phyloP scores from a whole-genome alignment of 352 stramenopile genomes.

The Phytophthora chlamydospora region DNA sequence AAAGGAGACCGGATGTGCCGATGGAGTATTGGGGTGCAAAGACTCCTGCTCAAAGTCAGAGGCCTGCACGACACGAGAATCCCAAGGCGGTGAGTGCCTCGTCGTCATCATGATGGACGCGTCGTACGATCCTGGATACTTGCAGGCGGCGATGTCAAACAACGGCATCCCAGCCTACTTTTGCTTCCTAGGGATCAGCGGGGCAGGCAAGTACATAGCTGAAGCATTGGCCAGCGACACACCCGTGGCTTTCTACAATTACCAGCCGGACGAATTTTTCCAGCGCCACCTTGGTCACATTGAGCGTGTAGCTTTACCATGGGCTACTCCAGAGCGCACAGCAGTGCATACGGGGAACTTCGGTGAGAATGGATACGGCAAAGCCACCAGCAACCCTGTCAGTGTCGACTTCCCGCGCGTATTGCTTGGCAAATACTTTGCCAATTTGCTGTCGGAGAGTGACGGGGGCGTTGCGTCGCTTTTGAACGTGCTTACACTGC shows the following conservation, averaged over 20 bases:
- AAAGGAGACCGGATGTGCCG: conserved; percentile 21
- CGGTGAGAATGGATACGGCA: conserved; percentile 56
- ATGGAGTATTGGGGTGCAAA: conserved; percentile 43
- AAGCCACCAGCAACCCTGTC: conserved; percentile 49
- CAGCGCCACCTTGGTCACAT: conserved; percentile 30
- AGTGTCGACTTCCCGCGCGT: conserved; percentile 45
- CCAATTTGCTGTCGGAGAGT: conserved; percentile 18
- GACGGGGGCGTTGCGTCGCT: conserved; percentile 27
- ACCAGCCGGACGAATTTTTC: conserved; percentile 55
- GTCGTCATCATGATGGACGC: conserved; percentile 50
- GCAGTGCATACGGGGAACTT: conserved; percentile 39
- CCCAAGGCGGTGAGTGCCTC: conserved; percentile 40
- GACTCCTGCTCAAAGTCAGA: conserved; percentile 52
- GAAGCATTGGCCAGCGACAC: conserved; percentile 35
- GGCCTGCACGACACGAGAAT: conserved; percentile 43
- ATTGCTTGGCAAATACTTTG: conserved; percentile 44
- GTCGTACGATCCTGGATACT: conserved; percentile 43
- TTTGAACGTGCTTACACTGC: conserved; percentile 28
- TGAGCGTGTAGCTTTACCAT: conserved; percentile 47
- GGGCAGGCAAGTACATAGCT: conserved; percentile 28
- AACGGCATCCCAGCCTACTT: conserved; percentile 46
- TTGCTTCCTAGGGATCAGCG: conserved; percentile 44
- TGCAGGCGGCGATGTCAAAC: conserved; percentile 49
- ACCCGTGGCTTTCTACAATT: conserved; percentile 57
- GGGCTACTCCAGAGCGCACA: conserved; percentile 27